Evolutionary conservation across 306 rosid species (phyloP), one percentile per base, ranked within the genome.

Genomic region (Vachellia collinsii): DNA sequence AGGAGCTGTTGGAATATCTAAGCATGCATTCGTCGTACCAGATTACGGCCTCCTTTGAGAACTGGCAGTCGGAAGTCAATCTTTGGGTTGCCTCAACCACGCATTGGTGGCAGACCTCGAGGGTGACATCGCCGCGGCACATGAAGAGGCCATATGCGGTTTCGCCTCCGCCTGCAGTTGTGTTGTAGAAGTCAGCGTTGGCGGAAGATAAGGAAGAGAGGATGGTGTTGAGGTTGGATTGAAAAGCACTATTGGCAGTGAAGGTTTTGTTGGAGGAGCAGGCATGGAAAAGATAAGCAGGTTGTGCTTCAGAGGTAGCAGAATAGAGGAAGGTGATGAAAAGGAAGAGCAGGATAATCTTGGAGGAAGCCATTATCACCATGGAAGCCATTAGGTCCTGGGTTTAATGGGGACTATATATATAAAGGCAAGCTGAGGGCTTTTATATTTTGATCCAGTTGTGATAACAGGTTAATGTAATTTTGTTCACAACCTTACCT

Each of bases 1-100:
- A 75, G 6, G 79, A 50, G 25, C 36, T 58, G 43, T 84, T 64
- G 42, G 79, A 63, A 29, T 80, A 84, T 4, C 87, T 72, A 63
- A 59, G 65, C 65, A 59, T 59, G 65, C 65, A 59, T 16, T 59
- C 65, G 12, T 59, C 65, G 37, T 59, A 59, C 65, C 65, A 59
- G 12, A 23, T 11, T 59, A 59, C 11, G 37, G 65, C 65, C 65
- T 59, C 65, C 65, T 59, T 59, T 0, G 83, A 20, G 8, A 54
- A 53, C 10, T 72, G 43, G 6, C 83, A 83, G 0, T 50, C 29
- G 4, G 59, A 50, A 36, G 82, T 50, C n/a, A 79, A 14, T 20
- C 3, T n/a, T 29, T 37, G 43, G 13, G 74, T 56, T 23, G 83
- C 83, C 22, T 79, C 50, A 0, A 22, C 5, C 0, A 83, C 83